Conservation (phyloP, 345 rosid species). For the Zanthoxylum bungeanum region DNA sequence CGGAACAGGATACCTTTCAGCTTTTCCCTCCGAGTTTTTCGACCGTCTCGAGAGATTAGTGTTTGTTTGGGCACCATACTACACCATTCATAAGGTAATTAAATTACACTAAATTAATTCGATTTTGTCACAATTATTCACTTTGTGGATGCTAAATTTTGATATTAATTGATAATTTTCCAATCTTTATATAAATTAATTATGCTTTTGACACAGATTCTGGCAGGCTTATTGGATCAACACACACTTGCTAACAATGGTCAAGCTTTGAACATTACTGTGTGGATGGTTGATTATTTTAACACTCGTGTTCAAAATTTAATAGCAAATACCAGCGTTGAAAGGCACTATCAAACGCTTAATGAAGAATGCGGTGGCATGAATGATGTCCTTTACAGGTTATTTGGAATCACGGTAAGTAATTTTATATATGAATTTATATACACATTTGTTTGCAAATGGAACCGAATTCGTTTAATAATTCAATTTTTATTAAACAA, state of each 20-base stretch:
- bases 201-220: constrained; percentile 26
- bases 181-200: no score
- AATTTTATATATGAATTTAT: constrained; percentile 34
- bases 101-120: background rate
- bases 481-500: no score
- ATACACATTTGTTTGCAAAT: no score
- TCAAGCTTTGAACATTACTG: constrained; percentile 42
- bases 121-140: no score
- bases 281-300: constrained; percentile 55
- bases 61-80: constrained; percentile 62
- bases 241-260: constrained; percentile 32
- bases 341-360: constrained; percentile 45
- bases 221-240: constrained; percentile 59
- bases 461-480: no score
- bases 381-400: constrained; percentile 51
- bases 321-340: constrained; percentile 26
- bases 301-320: constrained; percentile 48
- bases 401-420: constrained; percentile 39
- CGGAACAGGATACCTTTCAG: constrained; percentile 52
- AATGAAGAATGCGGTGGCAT: constrained; percentile 68
- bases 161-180: no score
- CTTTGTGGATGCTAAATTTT: background rate
- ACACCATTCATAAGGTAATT: constrained; percentile 63
- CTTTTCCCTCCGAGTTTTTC: constrained; percentile 47
- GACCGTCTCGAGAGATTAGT: constrained; percentile 46